A percentile compares a stretch with the other conserved stretches of the same genome.
Evolutionary conservation across 176 grass and related monocot species (phyloP).

Genomic region (Saccharum officinarum): DNA sequence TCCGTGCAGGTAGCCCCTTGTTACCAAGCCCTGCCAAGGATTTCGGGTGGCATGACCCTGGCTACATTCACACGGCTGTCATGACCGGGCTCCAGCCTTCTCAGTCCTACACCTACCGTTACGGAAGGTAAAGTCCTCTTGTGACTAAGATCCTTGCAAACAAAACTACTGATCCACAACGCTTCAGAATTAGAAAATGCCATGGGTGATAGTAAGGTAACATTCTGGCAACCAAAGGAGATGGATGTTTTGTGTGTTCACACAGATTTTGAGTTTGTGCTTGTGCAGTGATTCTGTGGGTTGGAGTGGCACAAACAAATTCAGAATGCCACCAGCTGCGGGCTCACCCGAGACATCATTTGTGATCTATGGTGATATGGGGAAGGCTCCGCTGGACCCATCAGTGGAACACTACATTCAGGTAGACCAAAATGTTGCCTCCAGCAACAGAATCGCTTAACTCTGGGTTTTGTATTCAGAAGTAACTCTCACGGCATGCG

Average conservation of each 20-base stretch:
- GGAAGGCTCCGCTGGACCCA: slow-evolving; percentile 77
- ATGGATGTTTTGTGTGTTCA: not conserved
- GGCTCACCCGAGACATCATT: slow-evolving; percentile 53
- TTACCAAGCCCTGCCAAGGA: slow-evolving; percentile 74
- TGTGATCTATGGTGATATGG: slow-evolving; percentile 82
- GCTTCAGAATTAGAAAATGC: not conserved
- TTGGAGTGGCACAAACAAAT: slow-evolving; percentile 57
- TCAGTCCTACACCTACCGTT: slow-evolving; percentile 64
- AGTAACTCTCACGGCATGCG: not conserved
- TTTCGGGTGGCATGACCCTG: slow-evolving; percentile 88
- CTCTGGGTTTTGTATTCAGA: not conserved
- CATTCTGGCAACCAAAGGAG: not conserved
- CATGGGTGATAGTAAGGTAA: not conserved
- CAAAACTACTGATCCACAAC: not conserved
- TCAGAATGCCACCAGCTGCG: slow-evolving; percentile 67
- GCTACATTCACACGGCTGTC: slow-evolving; percentile 71
- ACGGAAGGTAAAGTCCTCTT: slow-evolving; percentile 54
- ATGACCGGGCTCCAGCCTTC: slow-evolving; percentile 74
- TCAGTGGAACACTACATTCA: slow-evolving; percentile 92
- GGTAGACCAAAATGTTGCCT: slow-evolving; percentile 28
- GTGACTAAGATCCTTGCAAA: not conserved
- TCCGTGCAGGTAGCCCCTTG: slow-evolving; percentile 11
- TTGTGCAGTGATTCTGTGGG: slow-evolving; percentile 66
- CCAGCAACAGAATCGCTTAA: not conserved
- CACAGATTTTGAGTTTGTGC: not conserved